phyloP scores from a whole-genome alignment of 2,329 filamentous ascomycete genomes.

The Diaporthe sp. region DNA sequence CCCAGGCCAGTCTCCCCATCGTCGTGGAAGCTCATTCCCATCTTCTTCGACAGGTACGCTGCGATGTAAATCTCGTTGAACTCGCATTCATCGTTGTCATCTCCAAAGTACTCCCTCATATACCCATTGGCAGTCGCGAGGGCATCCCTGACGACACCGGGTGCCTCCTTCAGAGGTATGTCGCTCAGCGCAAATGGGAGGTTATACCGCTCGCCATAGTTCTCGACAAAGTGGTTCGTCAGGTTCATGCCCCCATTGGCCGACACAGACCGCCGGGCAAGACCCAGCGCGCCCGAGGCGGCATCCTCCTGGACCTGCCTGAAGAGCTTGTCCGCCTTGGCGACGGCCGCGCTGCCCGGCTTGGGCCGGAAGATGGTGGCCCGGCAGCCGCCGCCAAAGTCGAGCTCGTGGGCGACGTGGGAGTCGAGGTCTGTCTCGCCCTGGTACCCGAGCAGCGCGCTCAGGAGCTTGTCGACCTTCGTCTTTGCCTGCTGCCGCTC shows the following conservation, averaged over 20 bases:
- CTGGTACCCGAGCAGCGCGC: not conserved
- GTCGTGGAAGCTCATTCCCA: constrained; percentile 21
- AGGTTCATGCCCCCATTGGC: not conserved
- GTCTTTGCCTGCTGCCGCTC: not conserved
- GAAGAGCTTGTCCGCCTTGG: not conserved
- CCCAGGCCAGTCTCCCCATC: constrained; percentile 9
- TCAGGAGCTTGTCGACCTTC: not conserved
- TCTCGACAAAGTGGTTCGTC: constrained; percentile 29
- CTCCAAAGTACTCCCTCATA: constrained; percentile 5
- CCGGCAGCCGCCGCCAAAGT: constrained; percentile 17
- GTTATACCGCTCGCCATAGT: constrained; percentile 12
- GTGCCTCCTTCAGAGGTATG: not conserved
- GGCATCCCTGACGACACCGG: not conserved
- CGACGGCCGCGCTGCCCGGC: not conserved
- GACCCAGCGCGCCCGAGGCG: not conserved
- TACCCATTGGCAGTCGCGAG: not conserved
- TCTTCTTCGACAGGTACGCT: constrained; percentile 4
- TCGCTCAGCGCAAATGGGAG: not conserved
- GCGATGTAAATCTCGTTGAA: constrained; percentile 30
- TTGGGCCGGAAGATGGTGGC: not conserved
- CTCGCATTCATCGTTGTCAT: not conserved
- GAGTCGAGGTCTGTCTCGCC: not conserved
- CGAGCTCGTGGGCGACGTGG: not conserved
- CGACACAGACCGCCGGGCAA: not conserved
- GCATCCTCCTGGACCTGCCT: not conserved